Evolutionary conservation across 345 rosid genomes (phyloP).

Genomic region (Brassica juncea): DNA sequence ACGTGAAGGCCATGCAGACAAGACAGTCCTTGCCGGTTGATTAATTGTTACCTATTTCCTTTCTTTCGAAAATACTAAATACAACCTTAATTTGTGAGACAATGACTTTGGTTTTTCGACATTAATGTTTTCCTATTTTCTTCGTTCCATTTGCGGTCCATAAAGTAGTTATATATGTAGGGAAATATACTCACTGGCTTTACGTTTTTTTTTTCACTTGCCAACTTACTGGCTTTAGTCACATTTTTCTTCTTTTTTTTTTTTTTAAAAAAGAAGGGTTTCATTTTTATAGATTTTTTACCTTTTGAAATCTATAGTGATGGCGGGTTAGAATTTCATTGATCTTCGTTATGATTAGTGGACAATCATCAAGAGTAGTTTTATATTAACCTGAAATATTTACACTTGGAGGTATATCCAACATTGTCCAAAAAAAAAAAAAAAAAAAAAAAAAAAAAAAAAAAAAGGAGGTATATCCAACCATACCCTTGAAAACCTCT

Average conservation of each 20-base stretch:
- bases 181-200: neutral
- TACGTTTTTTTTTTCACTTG: neutral
- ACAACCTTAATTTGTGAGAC: neutral
- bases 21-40: conserved; percentile 33
- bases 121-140: neutral
- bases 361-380: neutral
- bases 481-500: neutral
- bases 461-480: neutral
- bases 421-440: too few species aligned
- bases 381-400: neutral
- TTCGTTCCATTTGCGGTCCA: neutral
- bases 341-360: neutral
- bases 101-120: neutral
- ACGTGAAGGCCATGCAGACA: conserved; percentile 35
- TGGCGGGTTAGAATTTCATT: neutral
- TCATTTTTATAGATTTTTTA: neutral
- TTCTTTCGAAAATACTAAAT: neutral
- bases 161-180: neutral
- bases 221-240: neutral
- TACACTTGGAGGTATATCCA: neutral
- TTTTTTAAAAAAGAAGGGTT: neutral
- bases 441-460: too few species aligned
- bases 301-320: neutral
- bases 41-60: neutral
- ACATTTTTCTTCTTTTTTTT: neutral